Percentiles rank a stretch among this genome's conserved stretches.
Evolutionary conservation across 2,329 filamentous ascomycete genomes (phyloP).

Genomic region (Penicillium nordicum): DNA sequence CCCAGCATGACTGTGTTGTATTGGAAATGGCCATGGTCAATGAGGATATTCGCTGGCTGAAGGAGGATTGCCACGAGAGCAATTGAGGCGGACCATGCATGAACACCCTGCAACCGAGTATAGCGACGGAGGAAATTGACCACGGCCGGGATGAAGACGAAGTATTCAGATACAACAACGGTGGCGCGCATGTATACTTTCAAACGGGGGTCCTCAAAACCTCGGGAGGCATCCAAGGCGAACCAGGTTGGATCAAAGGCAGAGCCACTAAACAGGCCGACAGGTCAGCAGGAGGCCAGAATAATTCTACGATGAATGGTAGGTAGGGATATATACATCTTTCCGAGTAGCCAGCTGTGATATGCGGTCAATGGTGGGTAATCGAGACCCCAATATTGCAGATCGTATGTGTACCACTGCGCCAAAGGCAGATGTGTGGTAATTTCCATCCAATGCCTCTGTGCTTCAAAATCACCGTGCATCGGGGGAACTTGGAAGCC

Average conservation of each 20-base stretch:
- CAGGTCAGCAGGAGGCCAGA: background rate
- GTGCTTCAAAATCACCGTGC: conserved; percentile 96
- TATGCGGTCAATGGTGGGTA: conserved; percentile 97
- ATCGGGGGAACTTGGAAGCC: conserved; percentile 80
- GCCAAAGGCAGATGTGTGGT: conserved; percentile 84
- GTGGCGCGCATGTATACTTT: conserved; percentile 97
- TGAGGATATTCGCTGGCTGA: conserved; percentile 84
- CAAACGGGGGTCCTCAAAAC: conserved; percentile 70
- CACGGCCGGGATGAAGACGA: conserved; percentile 80
- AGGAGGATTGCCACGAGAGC: conserved; percentile 86
- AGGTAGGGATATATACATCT: conserved; percentile 55
- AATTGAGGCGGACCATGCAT: conserved; percentile 77
- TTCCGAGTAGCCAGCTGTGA: conserved; percentile 93
- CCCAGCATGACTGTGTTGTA: conserved; percentile 99
- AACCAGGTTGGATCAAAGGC: conserved; percentile 84
- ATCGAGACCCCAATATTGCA: conserved; percentile 96
- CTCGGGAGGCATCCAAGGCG: conserved; percentile 75
- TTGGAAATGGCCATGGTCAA: conserved; percentile 95
- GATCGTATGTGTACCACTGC: conserved; percentile 96
- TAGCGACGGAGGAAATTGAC: conserved; percentile 83
- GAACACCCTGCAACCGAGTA: conserved; percentile 70
- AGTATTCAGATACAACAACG: conserved; percentile 84
- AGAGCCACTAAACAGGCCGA: conserved; percentile 55
- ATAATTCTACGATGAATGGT: background rate
- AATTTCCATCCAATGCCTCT: conserved; percentile 98